Conservation (phyloP, 768 basidiomycete genomes). For the Boletus vinaceobasis region DNA sequence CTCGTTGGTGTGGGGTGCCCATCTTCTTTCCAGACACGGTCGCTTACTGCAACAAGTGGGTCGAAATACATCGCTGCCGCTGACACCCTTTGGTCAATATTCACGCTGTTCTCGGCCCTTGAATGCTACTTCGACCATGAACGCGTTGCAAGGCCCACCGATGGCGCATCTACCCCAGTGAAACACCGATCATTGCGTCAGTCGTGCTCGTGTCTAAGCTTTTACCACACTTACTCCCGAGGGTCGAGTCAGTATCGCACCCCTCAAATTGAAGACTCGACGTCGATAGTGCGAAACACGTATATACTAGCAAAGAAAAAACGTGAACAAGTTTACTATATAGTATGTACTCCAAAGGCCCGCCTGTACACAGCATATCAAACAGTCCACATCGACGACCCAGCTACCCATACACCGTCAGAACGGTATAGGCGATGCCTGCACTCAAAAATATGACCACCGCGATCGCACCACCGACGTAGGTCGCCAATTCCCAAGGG, state of each 20-base stretch:
- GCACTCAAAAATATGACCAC: slow-evolving; percentile 27
- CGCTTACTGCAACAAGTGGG: background rate
- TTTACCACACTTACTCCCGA: no score
- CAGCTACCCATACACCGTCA: slow-evolving; percentile 23
- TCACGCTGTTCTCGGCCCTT: background rate
- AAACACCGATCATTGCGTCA: background rate
- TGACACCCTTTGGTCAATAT: background rate
- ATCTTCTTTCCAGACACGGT: no score
- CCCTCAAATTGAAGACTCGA: no score
- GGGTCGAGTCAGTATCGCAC: background rate
- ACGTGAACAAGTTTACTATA: background rate
- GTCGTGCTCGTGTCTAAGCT: background rate
- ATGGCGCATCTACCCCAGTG: background rate
- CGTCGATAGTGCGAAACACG: background rate
- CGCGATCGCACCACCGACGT: slow-evolving; percentile 26
- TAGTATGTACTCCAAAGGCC: background rate
- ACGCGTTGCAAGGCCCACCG: background rate
- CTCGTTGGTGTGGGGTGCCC: no score
- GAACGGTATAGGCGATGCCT: slow-evolving; percentile 21
- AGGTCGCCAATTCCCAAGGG: slow-evolving; percentile 33
- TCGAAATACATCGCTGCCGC: background rate
- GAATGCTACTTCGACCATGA: background rate
- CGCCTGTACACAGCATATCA: background rate
- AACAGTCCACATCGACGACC: background rate
- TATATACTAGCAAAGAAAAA: background rate